Evolutionary conservation across 139 green algal genomes (phyloP).

Genomic region (Chlamydomonas sp.): DNA sequence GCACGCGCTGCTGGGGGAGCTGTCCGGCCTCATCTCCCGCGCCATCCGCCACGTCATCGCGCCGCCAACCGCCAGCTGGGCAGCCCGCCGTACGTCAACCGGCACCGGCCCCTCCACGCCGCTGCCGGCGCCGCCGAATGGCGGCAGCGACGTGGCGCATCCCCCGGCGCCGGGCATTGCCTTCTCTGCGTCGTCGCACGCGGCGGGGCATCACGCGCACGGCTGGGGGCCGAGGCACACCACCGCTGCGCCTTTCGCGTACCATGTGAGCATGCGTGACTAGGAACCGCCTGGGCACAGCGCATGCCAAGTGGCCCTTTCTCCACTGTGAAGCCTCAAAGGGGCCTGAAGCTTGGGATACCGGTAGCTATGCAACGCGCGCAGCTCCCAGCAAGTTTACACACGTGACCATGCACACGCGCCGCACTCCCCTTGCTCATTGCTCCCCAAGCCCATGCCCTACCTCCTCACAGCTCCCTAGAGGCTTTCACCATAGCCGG

Average conservation of each 20-base stretch:
- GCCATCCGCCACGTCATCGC: conserved; percentile 73
- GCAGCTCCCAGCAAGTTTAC: too few relatives aligned
- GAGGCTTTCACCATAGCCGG: too few relatives aligned
- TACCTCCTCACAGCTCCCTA: too few relatives aligned
- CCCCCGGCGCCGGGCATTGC: neutral
- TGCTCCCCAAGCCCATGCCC: too few relatives aligned
- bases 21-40: conserved; percentile 52
- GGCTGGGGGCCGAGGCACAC: conserved; percentile 36
- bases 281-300: too few relatives aligned
- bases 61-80: conserved; percentile 68
- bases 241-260: conserved; percentile 50
- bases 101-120: neutral
- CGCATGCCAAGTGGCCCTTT: neutral
- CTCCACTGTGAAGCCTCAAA: neutral
- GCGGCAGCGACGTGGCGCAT: conserved; percentile 46
- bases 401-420: too few relatives aligned
- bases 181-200: neutral
- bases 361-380: too few relatives aligned
- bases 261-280: conserved; percentile 11
- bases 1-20: conserved; percentile 67
- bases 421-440: too few relatives aligned
- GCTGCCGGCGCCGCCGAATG: conserved; percentile 51
- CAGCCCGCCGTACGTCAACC: neutral
- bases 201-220: neutral
- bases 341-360: too few relatives aligned